Conservation (phyloP, 1,284 basidiomycete genomes). For the Anthracocystis setariae region DNA sequence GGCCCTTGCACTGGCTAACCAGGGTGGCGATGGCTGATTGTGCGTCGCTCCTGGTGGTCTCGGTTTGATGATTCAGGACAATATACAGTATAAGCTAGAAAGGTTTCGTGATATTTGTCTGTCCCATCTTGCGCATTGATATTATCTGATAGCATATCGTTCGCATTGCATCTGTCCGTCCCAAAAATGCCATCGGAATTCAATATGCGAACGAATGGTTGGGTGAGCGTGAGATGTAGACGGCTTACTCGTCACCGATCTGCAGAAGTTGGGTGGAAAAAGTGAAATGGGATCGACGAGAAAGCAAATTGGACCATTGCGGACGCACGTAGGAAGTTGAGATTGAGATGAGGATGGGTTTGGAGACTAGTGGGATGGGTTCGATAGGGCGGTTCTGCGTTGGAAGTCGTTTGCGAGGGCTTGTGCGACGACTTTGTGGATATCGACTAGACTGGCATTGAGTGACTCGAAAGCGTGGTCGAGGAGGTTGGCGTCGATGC, state of each 20-base stretch:
- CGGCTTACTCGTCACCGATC: too few relatives aligned
- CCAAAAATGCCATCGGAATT: too few relatives aligned
- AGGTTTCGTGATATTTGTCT: too few relatives aligned
- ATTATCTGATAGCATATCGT: too few relatives aligned
- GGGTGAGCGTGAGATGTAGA: too few relatives aligned
- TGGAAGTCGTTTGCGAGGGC: slow-evolving; percentile 38
- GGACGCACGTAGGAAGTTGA: not conserved
- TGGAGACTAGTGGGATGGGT: not conserved
- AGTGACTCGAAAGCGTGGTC: slow-evolving; percentile 22
- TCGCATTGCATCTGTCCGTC: not conserved
- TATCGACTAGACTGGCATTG: slow-evolving; percentile 36
- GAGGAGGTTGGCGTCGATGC: slow-evolving; percentile 16
- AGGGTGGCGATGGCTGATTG: slow-evolving; percentile 55
- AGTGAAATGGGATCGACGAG: too few relatives aligned
- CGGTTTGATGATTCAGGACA: not conserved
- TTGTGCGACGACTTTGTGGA: slow-evolving; percentile 46
- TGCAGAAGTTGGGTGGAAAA: too few relatives aligned
- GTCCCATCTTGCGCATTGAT: too few relatives aligned
- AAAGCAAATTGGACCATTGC: too few relatives aligned
- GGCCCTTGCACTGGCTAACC: slow-evolving; percentile 44
- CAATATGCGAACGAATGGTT: too few relatives aligned
- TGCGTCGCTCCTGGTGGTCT: not conserved
- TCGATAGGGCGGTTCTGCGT: slow-evolving; percentile 25
- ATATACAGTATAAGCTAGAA: not conserved
- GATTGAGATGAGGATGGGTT: not conserved